Conservation (phyloP, 148 eudicot genomes). For the Bassia scoparia region DNA sequence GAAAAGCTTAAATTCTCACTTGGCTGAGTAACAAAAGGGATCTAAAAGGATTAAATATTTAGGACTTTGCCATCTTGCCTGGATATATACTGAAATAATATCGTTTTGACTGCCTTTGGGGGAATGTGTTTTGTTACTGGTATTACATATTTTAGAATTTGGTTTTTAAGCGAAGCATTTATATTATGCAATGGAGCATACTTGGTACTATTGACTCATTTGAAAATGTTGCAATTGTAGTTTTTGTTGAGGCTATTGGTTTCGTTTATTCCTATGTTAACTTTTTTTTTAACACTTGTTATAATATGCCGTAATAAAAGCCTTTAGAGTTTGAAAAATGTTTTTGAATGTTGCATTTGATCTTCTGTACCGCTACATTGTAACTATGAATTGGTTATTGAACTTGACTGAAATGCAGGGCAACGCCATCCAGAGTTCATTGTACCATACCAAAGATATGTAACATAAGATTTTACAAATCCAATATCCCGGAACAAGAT, state of each 20-base stretch:
- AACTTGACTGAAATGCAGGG: constrained; percentile 44
- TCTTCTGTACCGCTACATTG: neutral
- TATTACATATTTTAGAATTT: no score
- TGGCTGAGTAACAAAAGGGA: no score
- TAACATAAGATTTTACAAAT: constrained; percentile 42
- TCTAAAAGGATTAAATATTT: no score
- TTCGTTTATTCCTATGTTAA: neutral
- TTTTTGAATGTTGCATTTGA: neutral
- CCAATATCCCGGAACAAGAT: constrained; percentile 63
- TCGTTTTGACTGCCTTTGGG: no score
- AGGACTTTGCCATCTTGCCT: no score
- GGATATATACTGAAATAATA: no score
- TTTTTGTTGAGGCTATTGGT: neutral
- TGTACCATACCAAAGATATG: constrained; percentile 53
- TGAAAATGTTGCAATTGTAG: neutral
- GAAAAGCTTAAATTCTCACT: no score
- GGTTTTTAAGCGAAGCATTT: no score
- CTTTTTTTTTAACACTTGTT: neutral
- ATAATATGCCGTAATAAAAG: neutral
- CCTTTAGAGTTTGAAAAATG: neutral
- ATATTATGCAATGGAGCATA: no score
- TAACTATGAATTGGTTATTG: neutral
- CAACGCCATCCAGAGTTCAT: constrained; percentile 79
- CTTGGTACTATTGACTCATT: neutral
- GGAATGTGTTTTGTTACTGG: no score